Base-by-base conservation (phyloP, 257 asterid genomes). In the Solanum lycopersicoides region DNA sequence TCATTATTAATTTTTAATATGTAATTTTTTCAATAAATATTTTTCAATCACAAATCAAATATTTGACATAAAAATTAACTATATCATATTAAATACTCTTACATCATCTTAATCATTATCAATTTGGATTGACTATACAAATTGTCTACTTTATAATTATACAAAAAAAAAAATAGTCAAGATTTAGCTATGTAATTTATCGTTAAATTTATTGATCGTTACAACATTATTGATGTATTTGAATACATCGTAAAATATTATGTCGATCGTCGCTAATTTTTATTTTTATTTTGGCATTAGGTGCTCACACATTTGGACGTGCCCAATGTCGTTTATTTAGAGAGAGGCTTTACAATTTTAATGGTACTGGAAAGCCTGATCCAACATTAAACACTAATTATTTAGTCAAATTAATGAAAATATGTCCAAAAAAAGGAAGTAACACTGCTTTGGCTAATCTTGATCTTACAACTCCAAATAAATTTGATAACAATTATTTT, bases 291-390 rank as follows among this genome's bases (percentile, higher is more conserved):
- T 89, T 18, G 66, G 4, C 69, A 39, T n/a, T 68, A 94, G 97
- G 98, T 53, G 97, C 97, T 6, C 98, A 95, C 89, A 93, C 97
- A 9, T 90, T 93, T 47, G 97, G 98, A 71, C 94, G 96, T 16
- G 93, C 94, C 16, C 94, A 90, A 41, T 95, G 97, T 39, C 71
- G 92, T 63, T 4, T 87, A 15, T 90, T 95, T 66, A 88, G 82
- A 56, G 35, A 25, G 82, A 89, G 98, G 15, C 90, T 94, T 44
- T 93, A 91, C 93, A 92, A 93, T 79, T 94, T 93, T 56, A 89
- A 28, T 63, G 92, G 89, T 86, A 87, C 93, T 0, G 95, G 95
- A 16, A 88, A 86, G 41, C 96, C 98, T 30, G 98, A 95, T 45
- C 98, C 98, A 7, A 86, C 93, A 42, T 84, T 95, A 53, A 91